Base-by-base conservation (phyloP, 257 asterid species). In the Solanum pimpinellifolium region DNA sequence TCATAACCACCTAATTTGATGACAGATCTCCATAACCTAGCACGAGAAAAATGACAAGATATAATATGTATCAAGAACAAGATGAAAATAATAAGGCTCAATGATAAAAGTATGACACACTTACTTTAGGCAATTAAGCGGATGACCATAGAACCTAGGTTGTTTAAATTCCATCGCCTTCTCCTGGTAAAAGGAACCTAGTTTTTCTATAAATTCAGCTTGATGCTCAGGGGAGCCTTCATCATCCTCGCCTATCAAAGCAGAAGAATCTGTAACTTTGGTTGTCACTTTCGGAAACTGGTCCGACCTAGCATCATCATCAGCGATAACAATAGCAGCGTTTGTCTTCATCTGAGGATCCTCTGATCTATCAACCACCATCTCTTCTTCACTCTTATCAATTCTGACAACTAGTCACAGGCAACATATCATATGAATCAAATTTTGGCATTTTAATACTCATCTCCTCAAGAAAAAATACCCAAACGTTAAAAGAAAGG, bases 1-100 rank as follows among this genome's bases (percentile, higher is more conserved):
- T 95, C 99, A 91, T 95, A 95, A 93, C 99, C 98, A 66, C 98
- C 99, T 93, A 96, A 87, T 91, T 91, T 93, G 70, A 95, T 90
- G 74, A 95, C 98, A 66, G 98, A 90, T 90, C 94, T 95, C 99
- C 99, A 96, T 84, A 96, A 92, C 95, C 99, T 96, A 91, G 83
- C 85, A 89, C 77, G 39, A 87, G 87, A 42, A 73, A 73, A 47
- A 35, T 20, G 47, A 73, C 21, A 73, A 35, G 8, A 35, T 73
- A 25, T 73, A 73, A 72, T 35, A 20, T 9, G 27, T 73, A 73
- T 47, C 29, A 35, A 4, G 29, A 35, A 35, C 29, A 73, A 20
- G 80, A 35, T 33, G 29, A 73, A 20, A 73, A 35, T 70, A 73
- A 35, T 18, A 73, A 35, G 16, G 80, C 16, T 16, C 15, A 5